These are phyloP conservation scores for Bipolaris zeicola DNA, from an alignment of 2,329 filamentous ascomycete genomes.

Conservation along the genomic window DNA sequence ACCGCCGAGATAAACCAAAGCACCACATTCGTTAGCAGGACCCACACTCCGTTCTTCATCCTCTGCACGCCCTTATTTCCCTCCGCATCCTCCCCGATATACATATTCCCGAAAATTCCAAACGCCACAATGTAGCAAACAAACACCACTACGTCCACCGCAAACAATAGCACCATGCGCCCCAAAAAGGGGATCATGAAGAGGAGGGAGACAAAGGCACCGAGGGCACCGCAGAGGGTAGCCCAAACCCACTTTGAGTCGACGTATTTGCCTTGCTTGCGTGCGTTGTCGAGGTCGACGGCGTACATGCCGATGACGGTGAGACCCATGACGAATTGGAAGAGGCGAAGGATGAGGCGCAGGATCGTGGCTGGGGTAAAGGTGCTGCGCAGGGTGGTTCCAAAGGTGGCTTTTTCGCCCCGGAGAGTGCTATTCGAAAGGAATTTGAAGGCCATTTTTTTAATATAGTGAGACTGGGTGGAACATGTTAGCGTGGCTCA, in stretches of 20 bases:
- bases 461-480: background rate
- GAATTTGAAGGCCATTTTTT: slow-evolving; percentile 38
- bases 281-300: slow-evolving; percentile 46
- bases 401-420: slow-evolving; percentile 36
- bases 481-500: background rate
- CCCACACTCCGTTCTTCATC: slow-evolving; percentile 88
- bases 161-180: slow-evolving; percentile 59
- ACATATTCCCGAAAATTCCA: slow-evolving; percentile 82
- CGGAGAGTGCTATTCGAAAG: slow-evolving; percentile 36
- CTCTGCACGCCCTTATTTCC: slow-evolving; percentile 67
- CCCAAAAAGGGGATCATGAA: slow-evolving; percentile 66
- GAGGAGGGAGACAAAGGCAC: slow-evolving; percentile 50
- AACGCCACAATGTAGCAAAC: slow-evolving; percentile 83
- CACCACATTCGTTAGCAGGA: slow-evolving; percentile 74
- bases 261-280: slow-evolving; percentile 52
- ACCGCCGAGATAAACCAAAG: slow-evolving; percentile 73
- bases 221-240: slow-evolving; percentile 33
- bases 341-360: slow-evolving; percentile 70
- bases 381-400: slow-evolving; percentile 27
- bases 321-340: slow-evolving; percentile 77
- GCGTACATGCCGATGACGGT: slow-evolving; percentile 75
- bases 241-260: slow-evolving; percentile 64
- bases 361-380: slow-evolving; percentile 32
- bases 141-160: slow-evolving; percentile 72
- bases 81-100: slow-evolving; percentile 70